Evolutionary conservation across 2,329 filamentous ascomycete genomes (phyloP).

Genomic region (Calonectria crousiana): DNA sequence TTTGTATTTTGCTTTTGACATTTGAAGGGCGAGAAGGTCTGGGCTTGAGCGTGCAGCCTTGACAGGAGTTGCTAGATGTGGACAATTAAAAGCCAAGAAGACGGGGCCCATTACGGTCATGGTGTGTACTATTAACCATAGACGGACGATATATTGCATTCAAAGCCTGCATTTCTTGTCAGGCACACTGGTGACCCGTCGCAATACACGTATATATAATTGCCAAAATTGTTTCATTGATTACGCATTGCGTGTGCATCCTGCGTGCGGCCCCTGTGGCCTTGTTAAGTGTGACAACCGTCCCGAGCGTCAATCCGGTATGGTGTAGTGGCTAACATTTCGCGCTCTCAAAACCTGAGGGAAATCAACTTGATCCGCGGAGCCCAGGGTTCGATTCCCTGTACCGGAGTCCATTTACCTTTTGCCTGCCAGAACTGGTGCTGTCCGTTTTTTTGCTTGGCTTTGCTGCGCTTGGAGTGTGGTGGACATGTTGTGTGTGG

Average conservation of each 20-base stretch:
- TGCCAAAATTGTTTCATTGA: not conserved
- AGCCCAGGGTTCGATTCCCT: constrained; percentile 46
- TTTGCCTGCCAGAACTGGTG: not conserved
- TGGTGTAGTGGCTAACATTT: constrained; percentile 52
- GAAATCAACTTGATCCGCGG: constrained; percentile 34
- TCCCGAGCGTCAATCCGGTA: constrained; percentile 39
- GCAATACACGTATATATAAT: not conserved
- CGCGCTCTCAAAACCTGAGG: constrained; percentile 46
- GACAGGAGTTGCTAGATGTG: constrained; percentile 38
- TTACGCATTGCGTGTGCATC: not conserved
- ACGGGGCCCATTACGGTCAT: constrained; percentile 20
- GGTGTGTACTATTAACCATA: constrained; percentile 46
- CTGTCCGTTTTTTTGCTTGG: not conserved
- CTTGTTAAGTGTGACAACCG: not conserved
- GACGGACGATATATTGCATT: constrained; percentile 29
- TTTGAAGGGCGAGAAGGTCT: constrained; percentile 14
- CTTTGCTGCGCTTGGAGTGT: not conserved
- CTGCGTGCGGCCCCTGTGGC: not conserved
- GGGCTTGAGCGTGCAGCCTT: constrained; percentile 13
- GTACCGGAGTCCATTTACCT: constrained; percentile 35
- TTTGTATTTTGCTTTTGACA: constrained; percentile 19
- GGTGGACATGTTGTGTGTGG: not conserved
- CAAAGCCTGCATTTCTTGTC: not conserved
- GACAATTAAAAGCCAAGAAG: constrained; percentile 34
- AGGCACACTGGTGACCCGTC: not conserved